These are phyloP conservation scores for Priceomyces carsonii DNA, from an alignment of 805 yeast species.

Conservation along the genomic window DNA sequence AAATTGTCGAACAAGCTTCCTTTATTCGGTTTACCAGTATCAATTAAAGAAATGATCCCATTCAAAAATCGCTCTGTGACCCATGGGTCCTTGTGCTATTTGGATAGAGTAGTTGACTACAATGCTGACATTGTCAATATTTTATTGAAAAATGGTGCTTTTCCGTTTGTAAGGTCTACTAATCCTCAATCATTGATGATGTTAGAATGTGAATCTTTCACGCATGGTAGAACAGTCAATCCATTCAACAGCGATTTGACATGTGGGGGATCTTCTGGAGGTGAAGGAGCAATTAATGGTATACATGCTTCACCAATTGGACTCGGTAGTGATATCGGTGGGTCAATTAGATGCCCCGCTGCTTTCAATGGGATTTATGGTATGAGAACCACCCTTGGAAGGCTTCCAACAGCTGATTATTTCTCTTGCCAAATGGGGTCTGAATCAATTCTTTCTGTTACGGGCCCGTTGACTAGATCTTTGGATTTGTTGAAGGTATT, in stretches of 20 bases:
- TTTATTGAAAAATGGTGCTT: conserved; percentile 16
- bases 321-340: conserved; percentile 28
- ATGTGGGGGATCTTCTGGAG: conserved; percentile 27
- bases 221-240: conserved; percentile 21
- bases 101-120: conserved; percentile 16
- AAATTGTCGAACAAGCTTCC: conserved; percentile 9
- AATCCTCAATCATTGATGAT: conserved; percentile 24
- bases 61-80: conserved; percentile 15
- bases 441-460: conserved; percentile 23
- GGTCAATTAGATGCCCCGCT: conserved; percentile 23
- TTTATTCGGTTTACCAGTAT: conserved; percentile 22
- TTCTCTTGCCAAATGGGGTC: conserved; percentile 24
- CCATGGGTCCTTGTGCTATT: conserved; percentile 17
- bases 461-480: conserved; percentile 38
- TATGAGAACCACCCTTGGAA: conserved; percentile 19
- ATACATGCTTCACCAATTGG: conserved; percentile 21
- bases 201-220: conserved; percentile 19
- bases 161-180: conserved; percentile 22
- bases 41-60: conserved; percentile 24
- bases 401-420: conserved; percentile 16
- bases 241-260: conserved; percentile 18
- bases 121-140: conserved; percentile 17
- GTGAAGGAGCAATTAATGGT: conserved; percentile 24
- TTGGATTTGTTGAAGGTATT: conserved; percentile 38
- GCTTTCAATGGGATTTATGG: conserved; percentile 23